These are phyloP conservation scores for Acanthamoeba castellanii DNA, from an alignment of 208 protist species.

Conservation along the genomic window DNA sequence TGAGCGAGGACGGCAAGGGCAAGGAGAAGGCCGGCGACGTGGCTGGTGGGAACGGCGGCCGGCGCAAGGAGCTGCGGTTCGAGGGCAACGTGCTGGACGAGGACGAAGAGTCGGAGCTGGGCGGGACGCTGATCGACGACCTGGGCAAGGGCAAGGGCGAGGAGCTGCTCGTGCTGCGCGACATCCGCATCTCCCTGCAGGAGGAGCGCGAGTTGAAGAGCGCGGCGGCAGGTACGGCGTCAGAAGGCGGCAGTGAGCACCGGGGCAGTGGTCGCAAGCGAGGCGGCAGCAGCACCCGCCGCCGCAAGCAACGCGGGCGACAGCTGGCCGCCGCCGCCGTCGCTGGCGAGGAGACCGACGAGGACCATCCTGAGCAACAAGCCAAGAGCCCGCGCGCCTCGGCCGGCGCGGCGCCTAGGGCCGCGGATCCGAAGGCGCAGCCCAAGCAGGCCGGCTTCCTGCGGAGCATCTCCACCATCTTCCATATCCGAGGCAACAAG, in stretches of 20 bases:
- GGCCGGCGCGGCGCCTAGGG: background rate
- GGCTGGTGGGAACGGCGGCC: background rate
- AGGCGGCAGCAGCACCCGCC: background rate
- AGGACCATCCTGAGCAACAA: background rate
- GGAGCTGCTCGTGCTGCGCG: slow-evolving; percentile 51
- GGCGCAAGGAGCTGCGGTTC: slow-evolving; percentile 42
- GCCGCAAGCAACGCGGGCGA: background rate
- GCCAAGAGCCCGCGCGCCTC: background rate
- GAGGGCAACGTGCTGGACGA: background rate
- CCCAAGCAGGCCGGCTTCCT: slow-evolving; percentile 33
- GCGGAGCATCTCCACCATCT: slow-evolving; percentile 59
- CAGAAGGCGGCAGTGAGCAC: background rate
- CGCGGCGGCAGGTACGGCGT: background rate
- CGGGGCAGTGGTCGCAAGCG: background rate
- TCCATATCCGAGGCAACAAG: background rate
- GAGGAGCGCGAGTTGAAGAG: slow-evolving; percentile 29
- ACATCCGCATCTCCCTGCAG: slow-evolving; percentile 41
- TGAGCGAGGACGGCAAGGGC: background rate
- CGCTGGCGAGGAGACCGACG: background rate
- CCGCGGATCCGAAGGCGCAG: background rate
- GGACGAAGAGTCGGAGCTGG: slow-evolving; percentile 4
- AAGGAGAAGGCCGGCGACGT: background rate
- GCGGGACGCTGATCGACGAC: background rate
- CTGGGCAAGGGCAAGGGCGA: slow-evolving; percentile 19
- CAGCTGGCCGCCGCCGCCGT: background rate